Evolutionary conservation across 1,284 basidiomycete genomes (phyloP).

Genomic region (Melampsora americana): DNA sequence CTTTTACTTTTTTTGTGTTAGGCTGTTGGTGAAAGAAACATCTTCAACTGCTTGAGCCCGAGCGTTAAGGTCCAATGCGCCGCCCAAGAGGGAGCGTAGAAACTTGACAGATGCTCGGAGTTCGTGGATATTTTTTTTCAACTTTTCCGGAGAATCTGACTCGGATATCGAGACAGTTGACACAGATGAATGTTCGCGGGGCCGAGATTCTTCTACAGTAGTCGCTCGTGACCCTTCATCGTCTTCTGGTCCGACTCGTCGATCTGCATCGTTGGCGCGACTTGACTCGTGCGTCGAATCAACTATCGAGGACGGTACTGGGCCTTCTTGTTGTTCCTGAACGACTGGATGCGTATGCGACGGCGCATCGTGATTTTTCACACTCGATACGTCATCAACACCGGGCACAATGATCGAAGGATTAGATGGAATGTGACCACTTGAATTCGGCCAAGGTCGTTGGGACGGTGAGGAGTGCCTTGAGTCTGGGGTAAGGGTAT

Average conservation of each 20-base stretch:
- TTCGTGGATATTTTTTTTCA: not conserved
- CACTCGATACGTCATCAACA: no score
- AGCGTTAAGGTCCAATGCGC: not conserved
- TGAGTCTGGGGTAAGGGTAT: no score
- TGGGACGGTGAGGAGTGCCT: no score
- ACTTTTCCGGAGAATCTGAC: not conserved
- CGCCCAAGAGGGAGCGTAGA: not conserved
- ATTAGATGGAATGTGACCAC: no score
- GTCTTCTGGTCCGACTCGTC: not conserved
- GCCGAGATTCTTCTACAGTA: no score
- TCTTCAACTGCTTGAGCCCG: not conserved
- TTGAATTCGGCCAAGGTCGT: no score
- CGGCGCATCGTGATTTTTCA: no score
- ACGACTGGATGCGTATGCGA: no score
- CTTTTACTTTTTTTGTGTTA: not conserved
- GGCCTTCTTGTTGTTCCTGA: no score
- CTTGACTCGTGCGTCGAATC: no score
- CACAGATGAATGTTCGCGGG: not conserved
- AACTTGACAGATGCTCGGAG: not conserved
- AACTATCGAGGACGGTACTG: no score
- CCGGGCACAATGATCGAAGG: no score
- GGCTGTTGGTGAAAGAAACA: not conserved
- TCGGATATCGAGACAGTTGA: not conserved
- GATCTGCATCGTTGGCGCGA: not conserved
- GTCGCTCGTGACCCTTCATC: conserved; percentile 3